Evolutionary conservation across 148 eudicot species (phyloP).

Genomic region (Chenopodium suecicum): DNA sequence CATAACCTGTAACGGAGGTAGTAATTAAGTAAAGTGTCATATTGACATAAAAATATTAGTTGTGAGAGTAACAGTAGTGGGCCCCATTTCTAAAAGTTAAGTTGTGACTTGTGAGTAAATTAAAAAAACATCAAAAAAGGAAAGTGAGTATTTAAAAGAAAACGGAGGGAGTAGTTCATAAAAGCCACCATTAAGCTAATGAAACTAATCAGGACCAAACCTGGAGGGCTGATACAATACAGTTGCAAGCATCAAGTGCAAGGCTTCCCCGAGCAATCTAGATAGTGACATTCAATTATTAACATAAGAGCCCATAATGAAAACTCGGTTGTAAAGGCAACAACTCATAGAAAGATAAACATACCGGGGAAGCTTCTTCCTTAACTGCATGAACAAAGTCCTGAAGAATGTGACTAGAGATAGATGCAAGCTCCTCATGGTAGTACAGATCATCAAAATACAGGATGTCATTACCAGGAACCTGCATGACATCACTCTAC

Average conservation of each 20-base stretch:
- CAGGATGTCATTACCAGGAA: constrained; percentile 44
- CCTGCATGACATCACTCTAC: constrained; percentile 30
- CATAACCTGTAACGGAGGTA: too few species aligned
- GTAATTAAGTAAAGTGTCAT: too few species aligned
- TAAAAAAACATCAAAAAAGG: too few species aligned
- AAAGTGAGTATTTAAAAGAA: too few species aligned
- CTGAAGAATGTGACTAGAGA: constrained; percentile 42
- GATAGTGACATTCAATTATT: constrained; percentile 16
- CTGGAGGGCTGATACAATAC: constrained; percentile 47
- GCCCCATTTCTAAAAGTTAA: too few species aligned
- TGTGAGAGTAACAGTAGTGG: too few species aligned
- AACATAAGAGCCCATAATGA: constrained; percentile 16
- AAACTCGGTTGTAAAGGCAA: constrained; percentile 6
- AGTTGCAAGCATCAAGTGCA: constrained; percentile 81
- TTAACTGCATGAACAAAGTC: constrained; percentile 36
- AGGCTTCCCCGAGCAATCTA: constrained; percentile 65
- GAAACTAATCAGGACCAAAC: constrained; percentile 29
- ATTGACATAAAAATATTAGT: too few species aligned
- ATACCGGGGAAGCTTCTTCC: constrained; percentile 60
- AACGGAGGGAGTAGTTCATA: too few species aligned
- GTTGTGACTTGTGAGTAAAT: too few species aligned
- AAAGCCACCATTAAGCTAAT: constrained; percentile 1
- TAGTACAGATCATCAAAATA: constrained; percentile 46
- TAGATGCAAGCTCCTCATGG: constrained; percentile 49
- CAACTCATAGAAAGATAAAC: constrained; percentile 13